Conservation (phyloP, 768 basidiomycete species). For the Rhodosporidiobolus odoratus region DNA sequence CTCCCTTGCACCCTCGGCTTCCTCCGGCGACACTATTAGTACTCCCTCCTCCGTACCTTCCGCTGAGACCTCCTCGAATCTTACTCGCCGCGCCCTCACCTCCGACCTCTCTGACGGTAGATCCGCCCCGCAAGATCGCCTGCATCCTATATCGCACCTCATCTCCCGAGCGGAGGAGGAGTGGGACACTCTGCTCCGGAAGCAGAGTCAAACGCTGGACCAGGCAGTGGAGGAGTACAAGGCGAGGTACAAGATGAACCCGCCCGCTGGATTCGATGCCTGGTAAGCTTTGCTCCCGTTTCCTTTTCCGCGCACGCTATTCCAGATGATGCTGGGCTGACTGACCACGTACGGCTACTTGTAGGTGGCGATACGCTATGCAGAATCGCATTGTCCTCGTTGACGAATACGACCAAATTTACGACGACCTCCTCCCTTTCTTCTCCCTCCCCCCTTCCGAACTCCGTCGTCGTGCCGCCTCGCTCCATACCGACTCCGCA, state of each 20-base stretch:
- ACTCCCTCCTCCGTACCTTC: neutral
- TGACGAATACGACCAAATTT: slow-evolving; percentile 65
- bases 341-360: neutral
- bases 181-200: slow-evolving; percentile 56
- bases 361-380: slow-evolving; percentile 42
- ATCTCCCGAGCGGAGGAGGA: slow-evolving; percentile 47
- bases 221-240: slow-evolving; percentile 78
- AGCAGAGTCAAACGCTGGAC: slow-evolving; percentile 72
- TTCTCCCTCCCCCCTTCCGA: slow-evolving; percentile 46
- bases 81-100: neutral
- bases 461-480: slow-evolving; percentile 17
- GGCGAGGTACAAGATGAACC: slow-evolving; percentile 65
- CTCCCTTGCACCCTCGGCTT: too few relatives aligned
- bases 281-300: slow-evolving; percentile 56
- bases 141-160: slow-evolving; percentile 54
- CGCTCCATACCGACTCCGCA: slow-evolving; percentile 13
- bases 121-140: neutral
- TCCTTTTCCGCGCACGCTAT: neutral
- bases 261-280: slow-evolving; percentile 81
- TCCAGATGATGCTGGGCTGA: neutral
- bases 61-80: neutral
- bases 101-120: neutral
- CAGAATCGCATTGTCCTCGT: slow-evolving; percentile 68
- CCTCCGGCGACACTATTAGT: too few relatives aligned
- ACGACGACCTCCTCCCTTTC: slow-evolving; percentile 50